Base-by-base conservation (phyloP, 371 early-diverging fungal species). In the Mortierella sp. region DNA sequence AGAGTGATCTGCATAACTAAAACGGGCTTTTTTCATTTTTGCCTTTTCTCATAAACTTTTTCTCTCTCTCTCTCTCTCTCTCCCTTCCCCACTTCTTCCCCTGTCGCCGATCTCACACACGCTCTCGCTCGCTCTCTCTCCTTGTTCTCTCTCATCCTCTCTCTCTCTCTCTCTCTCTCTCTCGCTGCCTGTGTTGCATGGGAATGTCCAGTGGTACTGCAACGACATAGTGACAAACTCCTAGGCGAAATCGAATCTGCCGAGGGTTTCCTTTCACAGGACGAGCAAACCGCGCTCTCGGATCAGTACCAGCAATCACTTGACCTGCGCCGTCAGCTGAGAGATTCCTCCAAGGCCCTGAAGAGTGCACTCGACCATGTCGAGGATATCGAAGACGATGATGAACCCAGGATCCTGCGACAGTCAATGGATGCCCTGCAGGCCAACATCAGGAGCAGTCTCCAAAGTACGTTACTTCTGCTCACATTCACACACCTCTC, bases 361-460 rank as follows among this genome's bases (percentile, higher is more conserved):
- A 64, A 69, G 56, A 47, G 44, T 29, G 72, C 77, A 7, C 56
- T 77, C 43, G 63, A 77, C 4, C 69, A 77, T 46, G 62, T 72
- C 18, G 72, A 77, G 43, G 72, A 72, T 23, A 72, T 72, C 51
- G 72, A 77, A 30, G 77, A 77, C 28, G 72, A 68, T n/a, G 72
- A 77, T 23, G 72, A 72, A 25, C 57, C 72, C 7, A 53, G 69
- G 48, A 77, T 72, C 44, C 26, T 77, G 58, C 65, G 68, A 3
- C 69, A 62, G 19, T 46, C 60, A 18, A 72, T 72, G 72, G 72
- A 72, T 52, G 51, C 30, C 4, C 72, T 77, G 15, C 77, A 77
- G 46, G 26, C 63, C 21, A 59, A 61, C 43, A 55, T 77, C 26
- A 63, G 48, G 25, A 60, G 72, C 3, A 72, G 58, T 2, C 66